Evolutionary conservation across 2,329 filamentous ascomycete genomes (phyloP), one percentile per base, ranked within the genome.

Genomic region (Xylaria polymorpha): DNA sequence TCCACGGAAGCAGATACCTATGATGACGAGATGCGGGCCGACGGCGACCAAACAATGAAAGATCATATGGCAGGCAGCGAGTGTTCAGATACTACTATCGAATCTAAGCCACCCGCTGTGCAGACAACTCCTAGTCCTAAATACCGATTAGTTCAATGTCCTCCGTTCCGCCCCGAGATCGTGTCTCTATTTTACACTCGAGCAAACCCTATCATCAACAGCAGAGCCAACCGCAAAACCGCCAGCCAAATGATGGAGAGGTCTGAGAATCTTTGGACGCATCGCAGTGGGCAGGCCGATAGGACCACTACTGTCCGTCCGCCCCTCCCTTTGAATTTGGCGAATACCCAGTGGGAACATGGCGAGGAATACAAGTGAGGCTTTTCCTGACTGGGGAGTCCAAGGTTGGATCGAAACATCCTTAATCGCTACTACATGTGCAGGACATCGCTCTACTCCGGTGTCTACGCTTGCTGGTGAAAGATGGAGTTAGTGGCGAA

Each of bases 191-290:
- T 77, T n/a, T 12, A 48, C 2, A 15, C n/a, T 20, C 67, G 58
- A n/a, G 37, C 63, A 1, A 76, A 72, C 20, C 72, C 71, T 18
- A 71, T 77, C 46, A 50, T 79, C 32, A 32, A 73, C 57, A 37
- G 48, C 3, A 70, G 53, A 29, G 18, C 60, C 39, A 65, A 65
- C 15, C 73, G 75, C 44, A 70, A 51, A 59, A 73, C 71, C 5
- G 74, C 76, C 8, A 22, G 8, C n/a, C 60, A 76, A 20, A 72
- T 77, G 68, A 71, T 71, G 51, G 60, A 72, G 7, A 59, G 2
- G 59, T 61, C 57, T 15, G 51, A 70, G 37, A 37, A 4, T n/a
- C 41, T 53, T 53, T 32, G 1, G 39, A 25, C 25, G n/a, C 32
- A 3, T 63, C 29, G 18, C 22, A 48, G 22, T 25, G 20, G 46